Evolutionary conservation across 2,329 filamentous ascomycete genomes (phyloP), one percentile per base, ranked within the genome.

Genomic region (Alternaria sp.): DNA sequence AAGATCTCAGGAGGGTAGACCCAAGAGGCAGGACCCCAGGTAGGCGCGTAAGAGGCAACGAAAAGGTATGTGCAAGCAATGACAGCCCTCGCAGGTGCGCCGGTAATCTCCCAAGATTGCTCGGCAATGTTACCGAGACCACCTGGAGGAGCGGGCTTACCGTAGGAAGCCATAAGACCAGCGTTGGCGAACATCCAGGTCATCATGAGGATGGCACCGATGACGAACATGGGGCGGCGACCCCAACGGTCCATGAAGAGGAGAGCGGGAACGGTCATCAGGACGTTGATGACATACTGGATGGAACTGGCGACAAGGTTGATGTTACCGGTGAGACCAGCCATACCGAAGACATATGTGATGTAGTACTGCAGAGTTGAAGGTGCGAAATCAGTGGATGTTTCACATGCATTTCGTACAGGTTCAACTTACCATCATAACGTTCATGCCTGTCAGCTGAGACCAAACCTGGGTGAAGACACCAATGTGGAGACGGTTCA

Each of bases 271-370:
- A 94, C 75, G 0, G 92, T 94, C 88, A 92, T 91, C 53, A 89
- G 61, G 1, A 94, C 91, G 75, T 94, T 94, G 81, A 94, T 92
- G 68, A 93, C 84, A 74, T 91, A 92, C 56, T 91, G 88, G 63
- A 92, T 91, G 9, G 86, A 87, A 5, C 88, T 90, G 7, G 89
- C 85, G 44, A 91, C 77, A 8, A 92, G 83, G 38, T 87, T 85
- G 54, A 83, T 84, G 66, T 86, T 82, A 3, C 84, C 84, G 1
- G 77, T 80, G n/a, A 90, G 81, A 9, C 89, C 89, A 16, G 89
- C 89, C 90, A 92, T 92, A 11, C 83, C 83, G 75, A 92, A 91
- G 59, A 92, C 85, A 65, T 91, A 91, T 5, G 78, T 80, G 30
- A 82, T 71, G 44, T 72, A 64, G 52, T 66, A 26, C 24, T 26